Percentiles rank a stretch among this genome's conserved stretches.
Conservation (phyloP, 192 early-diverging fungal species). For the Mortierella antarctica region DNA sequence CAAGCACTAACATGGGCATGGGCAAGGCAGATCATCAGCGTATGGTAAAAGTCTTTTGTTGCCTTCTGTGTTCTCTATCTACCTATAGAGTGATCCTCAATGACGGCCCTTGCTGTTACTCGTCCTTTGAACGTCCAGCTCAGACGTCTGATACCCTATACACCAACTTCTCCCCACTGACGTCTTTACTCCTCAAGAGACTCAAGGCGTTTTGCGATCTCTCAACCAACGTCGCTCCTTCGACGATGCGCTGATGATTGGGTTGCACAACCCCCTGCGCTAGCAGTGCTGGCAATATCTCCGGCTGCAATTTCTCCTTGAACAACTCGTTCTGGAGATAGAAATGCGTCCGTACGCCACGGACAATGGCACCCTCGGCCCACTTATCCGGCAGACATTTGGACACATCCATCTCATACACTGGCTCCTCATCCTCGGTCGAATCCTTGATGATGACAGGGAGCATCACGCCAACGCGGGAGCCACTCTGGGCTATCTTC, state of each 20-base stretch:
- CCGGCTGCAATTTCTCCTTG: constrained; percentile 18
- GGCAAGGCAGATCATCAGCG: not conserved
- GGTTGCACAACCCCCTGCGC: constrained; percentile 9
- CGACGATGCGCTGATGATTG: constrained; percentile 13
- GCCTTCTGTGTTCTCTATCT: no score
- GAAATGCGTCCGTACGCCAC: constrained; percentile 20
- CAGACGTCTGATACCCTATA: constrained; percentile 14
- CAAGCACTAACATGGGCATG: no score
- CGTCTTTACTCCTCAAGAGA: constrained; percentile 14
- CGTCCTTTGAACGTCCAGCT: not conserved
- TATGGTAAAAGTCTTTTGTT: not conserved
- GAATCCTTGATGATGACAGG: constrained; percentile 23
- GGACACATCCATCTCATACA: constrained; percentile 25
- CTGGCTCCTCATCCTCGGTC: constrained; percentile 21
- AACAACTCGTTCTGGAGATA: constrained; percentile 26
- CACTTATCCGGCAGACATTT: constrained; percentile 13
- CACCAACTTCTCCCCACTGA: constrained; percentile 23
- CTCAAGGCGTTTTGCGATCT: constrained; percentile 18
- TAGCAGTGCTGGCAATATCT: constrained; percentile 22
- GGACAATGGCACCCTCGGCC: constrained; percentile 15
- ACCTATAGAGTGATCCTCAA: no score
- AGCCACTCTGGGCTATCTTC: constrained; percentile 21
- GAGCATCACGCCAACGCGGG: constrained; percentile 18
- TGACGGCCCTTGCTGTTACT: no score
- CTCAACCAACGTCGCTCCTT: constrained; percentile 23